These are phyloP conservation scores for Aspergillus nanangensis DNA, from an alignment of 495 filamentous ascomycete genomes.

Conservation along the genomic window DNA sequence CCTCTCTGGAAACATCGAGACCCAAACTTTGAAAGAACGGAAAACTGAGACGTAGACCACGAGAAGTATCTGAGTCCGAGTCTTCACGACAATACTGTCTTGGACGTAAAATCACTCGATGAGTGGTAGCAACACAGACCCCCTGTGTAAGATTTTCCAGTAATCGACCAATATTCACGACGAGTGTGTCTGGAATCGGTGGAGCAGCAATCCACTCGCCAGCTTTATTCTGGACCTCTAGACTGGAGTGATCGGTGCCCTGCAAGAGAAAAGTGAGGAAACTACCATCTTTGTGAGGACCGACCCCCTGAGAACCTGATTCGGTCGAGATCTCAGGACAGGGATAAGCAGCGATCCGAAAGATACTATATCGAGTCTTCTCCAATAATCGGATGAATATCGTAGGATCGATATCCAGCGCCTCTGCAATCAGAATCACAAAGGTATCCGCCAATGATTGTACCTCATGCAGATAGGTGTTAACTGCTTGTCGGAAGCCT, in stretches of 20 bases:
- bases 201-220: slow-evolving; percentile 40
- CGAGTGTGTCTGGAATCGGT: slow-evolving; percentile 39
- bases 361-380: neutral
- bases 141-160: neutral
- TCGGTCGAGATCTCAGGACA: neutral
- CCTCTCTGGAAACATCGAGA: too few relatives aligned
- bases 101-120: neutral
- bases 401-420: neutral
- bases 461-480: too few relatives aligned
- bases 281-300: neutral
- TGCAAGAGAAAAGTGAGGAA: neutral
- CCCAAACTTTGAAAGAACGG: too few relatives aligned
- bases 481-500: too few relatives aligned
- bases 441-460: too few relatives aligned
- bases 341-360: neutral
- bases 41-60: too few relatives aligned
- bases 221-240: slow-evolving; percentile 5
- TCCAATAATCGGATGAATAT: neutral
- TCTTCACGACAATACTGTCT: too few relatives aligned
- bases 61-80: too few relatives aligned
- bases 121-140: neutral
- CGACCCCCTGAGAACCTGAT: neutral
- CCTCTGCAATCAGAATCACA: too few relatives aligned
- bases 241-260: neutral
- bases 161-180: slow-evolving; percentile 39